These are phyloP conservation scores for Grosmannia huntii DNA, from an alignment of 2,329 filamentous ascomycete genomes.

Conservation along the genomic window DNA sequence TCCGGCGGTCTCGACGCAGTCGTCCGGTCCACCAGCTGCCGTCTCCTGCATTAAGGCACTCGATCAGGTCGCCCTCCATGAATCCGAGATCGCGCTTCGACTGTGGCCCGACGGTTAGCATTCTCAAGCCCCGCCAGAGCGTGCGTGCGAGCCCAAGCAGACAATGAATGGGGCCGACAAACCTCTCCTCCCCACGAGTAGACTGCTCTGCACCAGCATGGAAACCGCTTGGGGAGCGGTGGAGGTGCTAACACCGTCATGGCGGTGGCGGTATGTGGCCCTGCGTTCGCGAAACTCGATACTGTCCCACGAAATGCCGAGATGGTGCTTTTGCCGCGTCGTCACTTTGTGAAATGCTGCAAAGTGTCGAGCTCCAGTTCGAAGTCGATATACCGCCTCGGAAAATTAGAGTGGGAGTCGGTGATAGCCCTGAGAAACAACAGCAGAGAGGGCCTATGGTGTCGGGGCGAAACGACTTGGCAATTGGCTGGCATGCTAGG, in stretches of 20 bases:
- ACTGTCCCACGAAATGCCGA: not conserved
- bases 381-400: not conserved
- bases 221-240: slow-evolving; percentile 63
- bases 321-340: not conserved
- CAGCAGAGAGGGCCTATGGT: not conserved
- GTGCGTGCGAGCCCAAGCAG: no score
- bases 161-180: slow-evolving; percentile 7
- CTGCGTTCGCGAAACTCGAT: not conserved
- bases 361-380: not conserved
- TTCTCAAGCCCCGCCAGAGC: not conserved
- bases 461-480: not conserved
- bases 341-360: not conserved
- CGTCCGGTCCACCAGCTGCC: slow-evolving; percentile 98
- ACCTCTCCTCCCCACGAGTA: slow-evolving; percentile 91
- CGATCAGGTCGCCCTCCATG: slow-evolving; percentile 93
- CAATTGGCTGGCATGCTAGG: slow-evolving; percentile 1
- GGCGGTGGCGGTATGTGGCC: not conserved
- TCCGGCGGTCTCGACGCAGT: slow-evolving; percentile 75
- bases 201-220: slow-evolving; percentile 81
- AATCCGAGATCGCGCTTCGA: slow-evolving; percentile 92
- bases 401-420: not conserved
- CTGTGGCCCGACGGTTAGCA: slow-evolving; percentile 24
- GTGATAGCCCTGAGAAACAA: not conserved
- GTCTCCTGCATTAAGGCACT: slow-evolving; percentile 95
- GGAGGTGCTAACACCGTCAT: slow-evolving; percentile 16